Conservation (phyloP, 495 filamentous ascomycete species). For the Aspergillus asperescens region DNA sequence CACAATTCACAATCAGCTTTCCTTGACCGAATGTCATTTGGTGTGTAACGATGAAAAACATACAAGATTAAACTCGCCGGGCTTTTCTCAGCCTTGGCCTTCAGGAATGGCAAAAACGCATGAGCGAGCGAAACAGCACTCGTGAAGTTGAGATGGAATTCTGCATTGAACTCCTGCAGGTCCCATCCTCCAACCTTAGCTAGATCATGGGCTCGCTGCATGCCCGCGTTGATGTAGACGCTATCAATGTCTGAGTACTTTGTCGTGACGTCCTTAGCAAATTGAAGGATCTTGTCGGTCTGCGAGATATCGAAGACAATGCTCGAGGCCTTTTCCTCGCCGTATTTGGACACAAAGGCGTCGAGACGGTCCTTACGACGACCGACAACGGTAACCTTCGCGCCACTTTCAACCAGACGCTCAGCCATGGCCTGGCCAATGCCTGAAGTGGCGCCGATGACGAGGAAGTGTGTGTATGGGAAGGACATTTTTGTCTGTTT, state of each 20-base stretch:
- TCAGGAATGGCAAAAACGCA: conserved; percentile 57
- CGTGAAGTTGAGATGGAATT: conserved; percentile 61
- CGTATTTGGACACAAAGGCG: conserved; percentile 54
- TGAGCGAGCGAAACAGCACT: conserved; percentile 53
- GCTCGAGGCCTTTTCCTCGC: conserved; percentile 45
- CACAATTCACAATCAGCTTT: not conserved
- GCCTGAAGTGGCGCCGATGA: conserved; percentile 64
- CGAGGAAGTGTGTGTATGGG: conserved; percentile 61
- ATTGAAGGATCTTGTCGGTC: conserved; percentile 49
- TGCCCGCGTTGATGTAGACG: conserved; percentile 36
- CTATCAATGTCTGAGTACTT: conserved; percentile 47
- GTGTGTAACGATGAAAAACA: not conserved
- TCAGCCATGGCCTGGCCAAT: conserved; percentile 62
- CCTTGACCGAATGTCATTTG: not conserved
- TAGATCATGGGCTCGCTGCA: conserved; percentile 50
- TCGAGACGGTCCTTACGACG: conserved; percentile 61
- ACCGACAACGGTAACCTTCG: conserved; percentile 59
- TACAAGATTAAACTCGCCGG: conserved; percentile 33
- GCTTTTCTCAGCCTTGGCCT: conserved; percentile 37
- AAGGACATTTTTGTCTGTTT: conserved; percentile 43
- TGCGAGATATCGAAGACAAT: conserved; percentile 59
- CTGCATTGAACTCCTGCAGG: conserved; percentile 42
- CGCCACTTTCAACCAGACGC: conserved; percentile 54
- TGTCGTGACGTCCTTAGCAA: conserved; percentile 50
- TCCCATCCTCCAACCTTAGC: conserved; percentile 44